phyloP scores from a whole-genome alignment of 768 basidiomycete genomes.

The Pleurotus platypus region DNA sequence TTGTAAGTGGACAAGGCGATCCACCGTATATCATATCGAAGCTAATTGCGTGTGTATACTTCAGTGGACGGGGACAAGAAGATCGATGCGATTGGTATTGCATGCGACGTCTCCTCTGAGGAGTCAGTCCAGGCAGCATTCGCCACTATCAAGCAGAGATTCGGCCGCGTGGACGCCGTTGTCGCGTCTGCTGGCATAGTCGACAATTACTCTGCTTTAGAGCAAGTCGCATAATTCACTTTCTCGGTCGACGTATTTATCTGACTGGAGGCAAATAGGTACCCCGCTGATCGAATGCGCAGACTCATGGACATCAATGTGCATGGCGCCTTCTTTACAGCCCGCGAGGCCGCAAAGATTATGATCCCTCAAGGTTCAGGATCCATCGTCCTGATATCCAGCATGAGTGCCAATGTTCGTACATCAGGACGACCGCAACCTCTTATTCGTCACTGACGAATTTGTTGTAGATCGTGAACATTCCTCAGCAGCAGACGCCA shows the following conservation, averaged over 20 bases:
- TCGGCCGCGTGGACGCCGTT: constrained; percentile 74
- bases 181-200: constrained; percentile 92
- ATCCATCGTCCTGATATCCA: constrained; percentile 81
- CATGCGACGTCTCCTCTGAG: constrained; percentile 88
- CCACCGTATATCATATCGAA: background rate
- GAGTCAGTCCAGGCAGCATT: constrained; percentile 72
- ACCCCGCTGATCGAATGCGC: constrained; percentile 83
- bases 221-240: constrained; percentile 42
- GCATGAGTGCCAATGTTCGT: constrained; percentile 87
- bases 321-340: constrained; percentile 93
- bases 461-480: constrained; percentile 68
- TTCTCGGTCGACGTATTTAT: constrained; percentile 3
- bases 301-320: constrained; percentile 90
- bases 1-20: constrained; percentile 18
- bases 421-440: background rate
- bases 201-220: constrained; percentile 85
- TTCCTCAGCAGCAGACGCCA: constrained; percentile 91
- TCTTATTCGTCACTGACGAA: background rate
- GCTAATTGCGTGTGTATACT: constrained; percentile 9
- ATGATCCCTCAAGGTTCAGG: constrained; percentile 85
- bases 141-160: constrained; percentile 54
- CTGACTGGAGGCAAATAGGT: constrained; percentile 37
- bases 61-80: constrained; percentile 53
- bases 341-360: constrained; percentile 86
- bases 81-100: constrained; percentile 65